Percentiles rank a stretch among this genome's conserved stretches.
phyloP scores from a whole-genome alignment of 805 yeast species.

The Wickerhamomyces mucosus region DNA sequence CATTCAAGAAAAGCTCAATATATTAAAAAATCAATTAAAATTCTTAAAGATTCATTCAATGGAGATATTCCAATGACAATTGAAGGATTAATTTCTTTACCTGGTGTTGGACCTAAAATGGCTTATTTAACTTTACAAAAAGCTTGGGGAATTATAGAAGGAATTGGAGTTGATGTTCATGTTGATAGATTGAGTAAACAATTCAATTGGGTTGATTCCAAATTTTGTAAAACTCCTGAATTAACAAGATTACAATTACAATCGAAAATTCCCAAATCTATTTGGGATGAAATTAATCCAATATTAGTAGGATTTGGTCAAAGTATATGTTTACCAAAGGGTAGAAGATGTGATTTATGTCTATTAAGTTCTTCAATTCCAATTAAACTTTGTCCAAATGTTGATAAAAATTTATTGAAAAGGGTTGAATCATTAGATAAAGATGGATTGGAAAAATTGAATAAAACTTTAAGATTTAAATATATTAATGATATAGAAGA shows the following conservation, averaged over 20 bases:
- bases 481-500: slow-evolving; percentile 28
- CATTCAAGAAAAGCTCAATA: slow-evolving; percentile 71
- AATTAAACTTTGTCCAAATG: slow-evolving; percentile 54
- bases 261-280: slow-evolving; percentile 59
- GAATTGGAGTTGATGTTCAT: slow-evolving; percentile 95
- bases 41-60: slow-evolving; percentile 38
- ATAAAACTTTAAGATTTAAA: slow-evolving; percentile 32
- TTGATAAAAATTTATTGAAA: slow-evolving; percentile 35
- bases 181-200: slow-evolving; percentile 69
- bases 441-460: slow-evolving; percentile 13
- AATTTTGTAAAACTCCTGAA: slow-evolving; percentile 55
- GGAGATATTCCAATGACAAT: slow-evolving; percentile 70
- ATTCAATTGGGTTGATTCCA: slow-evolving; percentile 66
- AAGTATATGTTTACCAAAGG: slow-evolving; percentile 67
- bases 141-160: slow-evolving; percentile 70
- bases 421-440: slow-evolving; percentile 18
- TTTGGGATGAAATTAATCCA: slow-evolving; percentile 84
- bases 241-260: slow-evolving; percentile 60
- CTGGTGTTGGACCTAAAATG: slow-evolving; percentile 97
- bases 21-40: slow-evolving; percentile 50
- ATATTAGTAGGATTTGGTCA: slow-evolving; percentile 91
- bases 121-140: slow-evolving; percentile 71
- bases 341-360: slow-evolving; percentile 65
- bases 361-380: slow-evolving; percentile 36
- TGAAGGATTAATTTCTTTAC: slow-evolving; percentile 55